These are phyloP conservation scores for Senna tora DNA, from an alignment of 306 rosid species.

Conservation along the genomic window DNA sequence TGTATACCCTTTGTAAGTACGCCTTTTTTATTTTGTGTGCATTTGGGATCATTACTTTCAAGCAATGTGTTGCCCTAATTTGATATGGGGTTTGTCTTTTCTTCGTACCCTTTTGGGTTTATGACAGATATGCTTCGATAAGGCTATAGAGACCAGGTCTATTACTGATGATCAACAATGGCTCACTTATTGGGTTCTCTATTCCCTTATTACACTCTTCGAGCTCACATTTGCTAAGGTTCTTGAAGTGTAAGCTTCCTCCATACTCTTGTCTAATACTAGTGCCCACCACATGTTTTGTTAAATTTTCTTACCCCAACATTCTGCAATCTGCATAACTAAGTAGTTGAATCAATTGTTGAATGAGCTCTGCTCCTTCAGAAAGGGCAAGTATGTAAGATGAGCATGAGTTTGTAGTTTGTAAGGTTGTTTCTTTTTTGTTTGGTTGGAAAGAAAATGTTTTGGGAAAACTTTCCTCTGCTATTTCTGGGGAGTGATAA, in stretches of 20 bases:
- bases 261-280: too few species aligned
- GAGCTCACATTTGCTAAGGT: constrained; percentile 93
- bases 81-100: constrained; percentile 14
- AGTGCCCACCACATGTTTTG: neutral
- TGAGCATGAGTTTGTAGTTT: neutral
- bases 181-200: constrained; percentile 97
- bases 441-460: neutral
- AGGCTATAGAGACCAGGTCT: constrained; percentile 86
- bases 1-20: constrained; percentile 88
- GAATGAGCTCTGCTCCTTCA: neutral
- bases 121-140: constrained; percentile 72
- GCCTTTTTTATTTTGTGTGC: neutral
- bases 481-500: neutral
- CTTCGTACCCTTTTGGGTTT: neutral
- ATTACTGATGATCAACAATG: constrained; percentile 83
- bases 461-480: neutral
- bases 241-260: constrained; percentile 63
- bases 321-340: too few species aligned
- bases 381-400: neutral
- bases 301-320: neutral
- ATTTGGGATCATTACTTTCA: constrained; percentile 9
- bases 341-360: neutral
- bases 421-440: neutral
- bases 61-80: constrained; percentile 15
- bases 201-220: constrained; percentile 80